A percentile compares a stretch with the other conserved stretches of the same genome.
Evolutionary conservation across 345 rosid species (phyloP).

Genomic region (Capsella bursapastoris): DNA sequence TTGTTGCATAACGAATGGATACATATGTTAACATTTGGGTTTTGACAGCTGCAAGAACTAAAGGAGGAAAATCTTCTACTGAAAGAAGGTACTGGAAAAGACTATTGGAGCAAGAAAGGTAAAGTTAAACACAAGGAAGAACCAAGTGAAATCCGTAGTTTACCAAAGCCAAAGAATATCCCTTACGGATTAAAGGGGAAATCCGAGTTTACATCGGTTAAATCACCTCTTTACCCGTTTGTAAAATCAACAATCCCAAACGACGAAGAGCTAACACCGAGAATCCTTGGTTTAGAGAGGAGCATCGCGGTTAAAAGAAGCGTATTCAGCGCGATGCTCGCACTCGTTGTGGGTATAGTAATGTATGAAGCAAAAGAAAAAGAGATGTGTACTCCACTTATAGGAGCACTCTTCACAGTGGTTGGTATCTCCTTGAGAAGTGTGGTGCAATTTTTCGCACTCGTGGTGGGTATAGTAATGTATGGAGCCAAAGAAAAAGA

Average conservation of each 20-base stretch:
- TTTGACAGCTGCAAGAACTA: constrained; percentile 57
- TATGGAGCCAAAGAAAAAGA: constrained; percentile 62
- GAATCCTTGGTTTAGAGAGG: constrained; percentile 46
- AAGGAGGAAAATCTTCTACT: constrained; percentile 61
- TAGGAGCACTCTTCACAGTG: constrained; percentile 72
- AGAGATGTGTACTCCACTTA: constrained; percentile 78
- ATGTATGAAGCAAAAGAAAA: constrained; percentile 59
- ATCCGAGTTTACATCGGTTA: constrained; percentile 36
- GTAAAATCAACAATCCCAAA: constrained; percentile 33
- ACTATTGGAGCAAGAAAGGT: constrained; percentile 42
- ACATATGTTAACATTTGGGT: neutral
- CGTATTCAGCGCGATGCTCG: constrained; percentile 62
- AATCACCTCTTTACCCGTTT: constrained; percentile 43
- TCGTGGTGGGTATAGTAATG: constrained; percentile 69
- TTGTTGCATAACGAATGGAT: neutral
- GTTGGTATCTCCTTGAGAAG: constrained; percentile 77
- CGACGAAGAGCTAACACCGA: constrained; percentile 36
- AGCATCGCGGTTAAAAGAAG: constrained; percentile 61
- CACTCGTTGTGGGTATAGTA: constrained; percentile 68
- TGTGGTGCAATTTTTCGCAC: constrained; percentile 62
- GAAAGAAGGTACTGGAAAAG: constrained; percentile 52
- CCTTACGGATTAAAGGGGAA: constrained; percentile 39
- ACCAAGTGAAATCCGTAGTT: constrained; percentile 22
- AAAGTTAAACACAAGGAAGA: constrained; percentile 38
- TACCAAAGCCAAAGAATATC: constrained; percentile 33